A percentile compares a stretch with the other conserved stretches of the same genome.
Evolutionary conservation across 2,329 filamentous ascomycete genomes (phyloP).

Genomic region (Colletotrichum sp.): DNA sequence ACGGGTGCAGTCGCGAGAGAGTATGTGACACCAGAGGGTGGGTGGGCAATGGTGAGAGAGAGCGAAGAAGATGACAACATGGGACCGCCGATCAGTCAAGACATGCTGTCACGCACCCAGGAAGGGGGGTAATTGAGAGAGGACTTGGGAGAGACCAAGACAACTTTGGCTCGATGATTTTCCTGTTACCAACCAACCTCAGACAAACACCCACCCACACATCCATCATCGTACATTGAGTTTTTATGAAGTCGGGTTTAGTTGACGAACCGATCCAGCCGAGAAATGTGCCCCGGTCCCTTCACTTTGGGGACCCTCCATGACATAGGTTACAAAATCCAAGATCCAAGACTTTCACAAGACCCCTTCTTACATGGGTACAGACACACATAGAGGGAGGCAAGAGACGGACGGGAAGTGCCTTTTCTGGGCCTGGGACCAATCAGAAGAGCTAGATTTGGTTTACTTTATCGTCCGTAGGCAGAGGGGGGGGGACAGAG

Average conservation of each 20-base stretch:
- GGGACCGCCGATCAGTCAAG: neutral
- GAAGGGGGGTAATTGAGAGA: neutral
- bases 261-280: neutral
- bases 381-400: neutral
- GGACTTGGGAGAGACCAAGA: neutral
- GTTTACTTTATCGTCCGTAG: neutral
- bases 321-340: neutral
- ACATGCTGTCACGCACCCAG: neutral
- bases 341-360: neutral
- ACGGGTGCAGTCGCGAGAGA: neutral
- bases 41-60: neutral
- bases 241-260: neutral
- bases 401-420: neutral
- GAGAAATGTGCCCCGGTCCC: neutral
- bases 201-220: constrained; percentile 1
- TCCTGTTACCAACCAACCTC: neutral
- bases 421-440: neutral
- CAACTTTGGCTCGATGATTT: neutral
- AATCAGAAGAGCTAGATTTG: neutral
- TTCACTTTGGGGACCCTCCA: neutral
- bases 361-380: neutral
- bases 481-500: neutral
- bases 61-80: neutral
- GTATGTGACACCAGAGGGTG: neutral
- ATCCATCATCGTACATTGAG: neutral